phyloP scores from a whole-genome alignment of 73 alveolate species.

The Diophrys sp. region DNA sequence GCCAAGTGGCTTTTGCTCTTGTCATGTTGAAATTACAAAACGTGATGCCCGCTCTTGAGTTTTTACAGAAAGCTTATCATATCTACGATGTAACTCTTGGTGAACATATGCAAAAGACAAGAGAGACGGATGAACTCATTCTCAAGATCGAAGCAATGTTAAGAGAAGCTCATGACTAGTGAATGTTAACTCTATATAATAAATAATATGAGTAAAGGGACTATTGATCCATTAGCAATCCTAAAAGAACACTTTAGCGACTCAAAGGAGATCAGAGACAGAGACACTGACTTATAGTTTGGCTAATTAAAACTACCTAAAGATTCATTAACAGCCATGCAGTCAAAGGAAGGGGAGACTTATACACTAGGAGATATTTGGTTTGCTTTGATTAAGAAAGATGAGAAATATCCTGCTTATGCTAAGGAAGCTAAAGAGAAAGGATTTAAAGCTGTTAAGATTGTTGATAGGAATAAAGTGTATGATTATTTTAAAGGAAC shows the following conservation, averaged over 20 bases:
- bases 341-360: background rate
- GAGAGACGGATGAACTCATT: conserved; percentile 86
- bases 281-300: background rate
- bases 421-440: background rate
- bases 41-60: conserved; percentile 34
- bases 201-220: background rate
- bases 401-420: background rate
- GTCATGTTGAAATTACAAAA: conserved; percentile 53
- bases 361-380: background rate
- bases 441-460: background rate
- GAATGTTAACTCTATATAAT: no score
- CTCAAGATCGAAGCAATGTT: conserved; percentile 84
- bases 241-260: background rate
- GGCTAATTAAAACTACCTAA: background rate
- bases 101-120: conserved; percentile 55
- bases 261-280: background rate
- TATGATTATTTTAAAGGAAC: background rate
- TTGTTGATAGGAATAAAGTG: background rate
- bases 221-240: background rate
- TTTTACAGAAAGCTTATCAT: conserved; percentile 47
- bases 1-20: conserved; percentile 53
- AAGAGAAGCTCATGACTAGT: conserved; percentile 79
- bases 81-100: conserved; percentile 47
- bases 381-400: no score
- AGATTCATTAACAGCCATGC: background rate